These are phyloP conservation scores for Pleurostoma richardsiae DNA, from an alignment of 2,329 filamentous ascomycete genomes.

Conservation along the genomic window DNA sequence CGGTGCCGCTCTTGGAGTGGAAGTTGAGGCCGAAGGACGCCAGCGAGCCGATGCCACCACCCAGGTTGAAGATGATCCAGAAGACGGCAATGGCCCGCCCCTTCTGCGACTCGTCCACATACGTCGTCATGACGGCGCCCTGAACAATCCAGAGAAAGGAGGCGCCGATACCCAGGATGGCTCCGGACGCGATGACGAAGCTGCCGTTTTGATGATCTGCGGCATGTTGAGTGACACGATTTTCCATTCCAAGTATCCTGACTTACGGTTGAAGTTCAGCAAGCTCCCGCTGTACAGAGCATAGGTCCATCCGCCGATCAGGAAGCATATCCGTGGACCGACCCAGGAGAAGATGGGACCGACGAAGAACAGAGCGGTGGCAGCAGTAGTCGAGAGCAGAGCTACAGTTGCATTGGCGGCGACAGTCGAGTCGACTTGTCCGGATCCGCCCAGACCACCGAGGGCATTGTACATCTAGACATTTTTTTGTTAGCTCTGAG, in stretches of 20 bases:
- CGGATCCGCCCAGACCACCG: slow-evolving; percentile 36
- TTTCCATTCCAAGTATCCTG: neutral
- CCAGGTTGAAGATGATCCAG: slow-evolving; percentile 41
- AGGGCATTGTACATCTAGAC: slow-evolving; percentile 42
- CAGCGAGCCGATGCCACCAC: slow-evolving; percentile 35
- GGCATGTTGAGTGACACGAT: neutral
- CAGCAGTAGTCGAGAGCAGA: slow-evolving; percentile 33
- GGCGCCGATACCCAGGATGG: slow-evolving; percentile 37
- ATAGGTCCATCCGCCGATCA: slow-evolving; percentile 40
- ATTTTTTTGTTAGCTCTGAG: too few species aligned
- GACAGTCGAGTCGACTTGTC: slow-evolving; percentile 37
- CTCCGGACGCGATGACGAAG: slow-evolving; percentile 38
- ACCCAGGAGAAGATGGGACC: slow-evolving; percentile 36
- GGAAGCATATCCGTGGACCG: slow-evolving; percentile 33
- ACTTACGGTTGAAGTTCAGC: slow-evolving; percentile 33
- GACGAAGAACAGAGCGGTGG: slow-evolving; percentile 35
- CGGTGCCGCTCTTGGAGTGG: slow-evolving; percentile 31
- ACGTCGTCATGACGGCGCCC: slow-evolving; percentile 43
- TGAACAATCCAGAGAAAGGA: slow-evolving; percentile 41
- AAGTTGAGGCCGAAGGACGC: slow-evolving; percentile 38
- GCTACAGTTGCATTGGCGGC: slow-evolving; percentile 41
- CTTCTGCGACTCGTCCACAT: slow-evolving; percentile 34
- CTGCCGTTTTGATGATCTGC: slow-evolving; percentile 27
- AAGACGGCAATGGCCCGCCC: slow-evolving; percentile 35
- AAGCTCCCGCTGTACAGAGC: slow-evolving; percentile 37